A percentile compares a stretch with the other conserved stretches of the same genome.
These are phyloP conservation scores for Cercospora berteroae DNA, from an alignment of 2,329 filamentous ascomycete genomes.

Conservation along the genomic window DNA sequence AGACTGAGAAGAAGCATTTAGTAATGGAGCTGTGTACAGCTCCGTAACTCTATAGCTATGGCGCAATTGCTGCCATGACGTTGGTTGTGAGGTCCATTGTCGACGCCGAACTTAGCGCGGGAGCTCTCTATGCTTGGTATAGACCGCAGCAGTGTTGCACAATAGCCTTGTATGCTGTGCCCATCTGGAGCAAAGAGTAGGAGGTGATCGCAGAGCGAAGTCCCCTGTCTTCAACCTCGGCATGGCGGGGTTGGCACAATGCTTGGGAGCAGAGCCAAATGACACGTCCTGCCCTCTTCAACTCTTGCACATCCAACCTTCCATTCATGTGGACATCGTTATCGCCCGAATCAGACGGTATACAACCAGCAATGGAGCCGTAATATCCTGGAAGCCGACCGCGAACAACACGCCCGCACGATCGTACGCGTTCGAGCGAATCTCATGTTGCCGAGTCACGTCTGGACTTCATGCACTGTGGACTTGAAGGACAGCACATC, in stretches of 20 bases:
- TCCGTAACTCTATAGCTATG: constrained; percentile 5
- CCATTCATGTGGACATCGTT: neutral
- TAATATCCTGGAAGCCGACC: neutral
- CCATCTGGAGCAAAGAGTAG: neutral
- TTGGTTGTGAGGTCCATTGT: neutral
- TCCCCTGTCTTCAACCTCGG: constrained; percentile 1
- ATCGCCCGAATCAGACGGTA: neutral
- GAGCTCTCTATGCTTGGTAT: neutral
- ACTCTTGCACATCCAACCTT: neutral
- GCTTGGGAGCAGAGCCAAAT: constrained; percentile 1
- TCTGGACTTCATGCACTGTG: neutral
- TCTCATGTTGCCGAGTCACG: neutral
- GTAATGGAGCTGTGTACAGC: neutral
- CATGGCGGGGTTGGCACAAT: neutral
- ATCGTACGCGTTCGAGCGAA: neutral
- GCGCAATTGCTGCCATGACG: constrained; percentile 8
- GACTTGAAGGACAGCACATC: neutral
- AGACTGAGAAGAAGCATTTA: neutral
- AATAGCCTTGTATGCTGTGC: neutral
- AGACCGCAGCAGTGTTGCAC: neutral
- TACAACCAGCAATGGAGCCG: neutral
- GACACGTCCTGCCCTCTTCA: neutral
- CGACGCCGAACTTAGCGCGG: neutral
- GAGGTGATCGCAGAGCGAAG: neutral
- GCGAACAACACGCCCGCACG: neutral